Evolutionary conservation across 2,329 filamentous ascomycete species (phyloP).

Genomic region (Colletotrichum sojae): DNA sequence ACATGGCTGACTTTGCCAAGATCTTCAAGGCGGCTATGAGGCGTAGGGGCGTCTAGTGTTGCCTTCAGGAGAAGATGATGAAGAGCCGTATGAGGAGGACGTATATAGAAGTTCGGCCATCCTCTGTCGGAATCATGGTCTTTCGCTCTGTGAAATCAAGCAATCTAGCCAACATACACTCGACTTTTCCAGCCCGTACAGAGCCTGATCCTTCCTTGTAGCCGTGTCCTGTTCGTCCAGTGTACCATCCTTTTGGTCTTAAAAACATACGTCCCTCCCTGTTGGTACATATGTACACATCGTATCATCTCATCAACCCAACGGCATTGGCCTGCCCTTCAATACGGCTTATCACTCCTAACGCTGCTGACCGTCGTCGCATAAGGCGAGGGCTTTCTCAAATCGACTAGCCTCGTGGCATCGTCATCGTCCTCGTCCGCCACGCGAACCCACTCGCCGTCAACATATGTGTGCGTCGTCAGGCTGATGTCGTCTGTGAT

Average conservation of each 20-base stretch:
- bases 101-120: too few relatives aligned
- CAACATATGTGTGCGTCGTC: slow-evolving; percentile 24
- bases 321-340: background rate
- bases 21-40: slow-evolving; percentile 40
- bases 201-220: too few relatives aligned
- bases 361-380: slow-evolving; percentile 12
- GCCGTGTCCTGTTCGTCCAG: too few relatives aligned
- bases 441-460: slow-evolving; percentile 24
- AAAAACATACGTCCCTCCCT: too few relatives aligned
- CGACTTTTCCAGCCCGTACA: too few relatives aligned
- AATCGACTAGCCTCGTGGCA: slow-evolving; percentile 4
- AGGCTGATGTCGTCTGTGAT: slow-evolving; percentile 25
- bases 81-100: background rate
- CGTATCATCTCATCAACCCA: background rate
- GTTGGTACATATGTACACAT: background rate
- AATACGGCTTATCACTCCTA: slow-evolving; percentile 3
- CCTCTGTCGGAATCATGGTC: background rate
- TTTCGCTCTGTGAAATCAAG: background rate
- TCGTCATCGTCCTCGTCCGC: slow-evolving; percentile 25
- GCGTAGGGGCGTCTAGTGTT: slow-evolving; percentile 21
- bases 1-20: slow-evolving; percentile 35
- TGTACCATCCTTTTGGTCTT: too few relatives aligned
- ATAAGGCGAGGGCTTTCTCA: background rate
- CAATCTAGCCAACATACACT: background rate
- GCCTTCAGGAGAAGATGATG: background rate